Percentiles rank a stretch among this genome's conserved stretches.
Conservation (phyloP, 2,329 filamentous ascomycete genomes). For the Tolypocladium guangdongense region DNA sequence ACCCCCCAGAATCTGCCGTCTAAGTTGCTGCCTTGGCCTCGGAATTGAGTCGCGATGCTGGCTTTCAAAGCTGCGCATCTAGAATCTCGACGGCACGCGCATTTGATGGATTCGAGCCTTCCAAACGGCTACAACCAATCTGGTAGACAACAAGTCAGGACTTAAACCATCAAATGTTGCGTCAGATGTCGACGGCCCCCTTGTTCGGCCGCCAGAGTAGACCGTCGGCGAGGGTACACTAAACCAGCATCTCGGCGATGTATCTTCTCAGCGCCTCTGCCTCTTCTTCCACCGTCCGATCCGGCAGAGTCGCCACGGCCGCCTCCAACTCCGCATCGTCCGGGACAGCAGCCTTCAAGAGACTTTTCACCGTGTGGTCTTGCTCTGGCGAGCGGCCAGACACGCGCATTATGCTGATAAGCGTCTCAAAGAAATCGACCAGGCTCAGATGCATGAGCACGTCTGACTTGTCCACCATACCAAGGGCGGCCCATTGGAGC, state of each 20-base stretch:
- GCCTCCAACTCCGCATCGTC: slow-evolving; percentile 26
- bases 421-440: slow-evolving; percentile 41
- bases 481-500: slow-evolving; percentile 38
- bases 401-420: slow-evolving; percentile 36
- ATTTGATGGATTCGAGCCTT: neutral
- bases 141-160: too few relatives aligned
- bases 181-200: too few relatives aligned
- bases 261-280: slow-evolving; percentile 35
- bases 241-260: slow-evolving; percentile 27
- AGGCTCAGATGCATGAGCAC: slow-evolving; percentile 38
- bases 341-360: slow-evolving; percentile 30
- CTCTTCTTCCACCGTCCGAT: slow-evolving; percentile 40
- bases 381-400: slow-evolving; percentile 23
- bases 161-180: too few relatives aligned
- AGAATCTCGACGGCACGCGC: neutral
- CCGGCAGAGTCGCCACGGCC: slow-evolving; percentile 31
- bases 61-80: too few relatives aligned
- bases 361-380: slow-evolving; percentile 22
- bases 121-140: too few relatives aligned
- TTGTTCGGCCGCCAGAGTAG: neutral
- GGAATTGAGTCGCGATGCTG: too few relatives aligned
- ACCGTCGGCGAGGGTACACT: neutral
- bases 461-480: slow-evolving; percentile 40
- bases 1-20: neutral
- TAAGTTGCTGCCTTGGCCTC: too few relatives aligned